These are phyloP conservation scores for Pichia sp. DNA, from an alignment of 1,139 yeast genomes.

Conservation along the genomic window DNA sequence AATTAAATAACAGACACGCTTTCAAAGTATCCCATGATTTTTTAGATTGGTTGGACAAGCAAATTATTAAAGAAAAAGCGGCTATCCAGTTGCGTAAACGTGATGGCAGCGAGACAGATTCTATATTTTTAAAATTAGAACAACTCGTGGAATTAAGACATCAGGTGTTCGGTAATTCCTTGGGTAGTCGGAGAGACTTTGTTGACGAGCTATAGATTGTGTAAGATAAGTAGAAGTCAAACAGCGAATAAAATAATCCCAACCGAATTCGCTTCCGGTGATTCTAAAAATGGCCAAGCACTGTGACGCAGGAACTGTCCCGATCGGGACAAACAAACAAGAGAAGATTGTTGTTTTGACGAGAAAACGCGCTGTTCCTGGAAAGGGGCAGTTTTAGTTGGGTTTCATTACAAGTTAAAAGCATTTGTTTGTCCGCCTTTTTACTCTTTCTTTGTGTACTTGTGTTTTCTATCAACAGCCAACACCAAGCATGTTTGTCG, in stretches of 20 bases:
- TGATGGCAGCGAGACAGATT: background rate
- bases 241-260: background rate
- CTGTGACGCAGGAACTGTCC: background rate
- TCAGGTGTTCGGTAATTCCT: constrained; percentile 70
- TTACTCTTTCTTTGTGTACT: background rate
- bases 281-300: background rate
- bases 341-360: background rate
- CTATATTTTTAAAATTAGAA: constrained; percentile 34
- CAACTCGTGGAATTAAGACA: constrained; percentile 57
- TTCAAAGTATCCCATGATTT: constrained; percentile 33
- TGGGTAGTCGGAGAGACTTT: constrained; percentile 54
- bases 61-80: constrained; percentile 37
- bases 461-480: background rate
- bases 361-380: background rate
- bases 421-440: background rate
- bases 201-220: constrained; percentile 44
- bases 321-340: background rate
- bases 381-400: background rate
- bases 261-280: background rate
- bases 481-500: background rate
- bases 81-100: constrained; percentile 1
- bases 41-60: constrained; percentile 57
- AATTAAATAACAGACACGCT: constrained; percentile 5
- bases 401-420: background rate
- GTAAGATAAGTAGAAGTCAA: background rate